These are phyloP conservation scores for Nakazawaea molendinolei DNA, from an alignment of 805 yeast genomes.

Conservation along the genomic window DNA sequence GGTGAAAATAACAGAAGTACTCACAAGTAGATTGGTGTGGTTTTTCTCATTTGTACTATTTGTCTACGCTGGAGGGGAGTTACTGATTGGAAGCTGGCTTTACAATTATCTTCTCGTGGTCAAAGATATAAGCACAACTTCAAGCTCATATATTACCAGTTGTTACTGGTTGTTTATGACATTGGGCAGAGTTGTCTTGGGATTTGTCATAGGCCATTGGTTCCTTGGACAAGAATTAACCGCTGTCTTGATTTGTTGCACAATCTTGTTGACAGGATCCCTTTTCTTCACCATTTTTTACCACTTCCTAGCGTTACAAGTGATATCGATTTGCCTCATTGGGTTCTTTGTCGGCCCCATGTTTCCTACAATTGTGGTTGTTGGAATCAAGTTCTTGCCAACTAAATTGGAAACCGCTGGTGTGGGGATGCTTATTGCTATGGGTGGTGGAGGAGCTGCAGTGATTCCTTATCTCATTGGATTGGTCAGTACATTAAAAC, in stretches of 20 bases:
- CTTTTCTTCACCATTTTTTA: slow-evolving; percentile 26
- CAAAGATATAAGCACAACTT: slow-evolving; percentile 27
- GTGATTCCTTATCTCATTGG: slow-evolving; percentile 65
- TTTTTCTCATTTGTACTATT: slow-evolving; percentile 36
- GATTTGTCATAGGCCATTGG: slow-evolving; percentile 41
- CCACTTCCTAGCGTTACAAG: slow-evolving; percentile 20
- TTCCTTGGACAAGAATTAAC: slow-evolving; percentile 29
- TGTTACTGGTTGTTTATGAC: slow-evolving; percentile 47
- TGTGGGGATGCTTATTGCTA: slow-evolving; percentile 67
- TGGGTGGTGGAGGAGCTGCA: slow-evolving; percentile 85
- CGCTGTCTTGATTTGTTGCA: slow-evolving; percentile 36
- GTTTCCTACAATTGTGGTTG: slow-evolving; percentile 63
- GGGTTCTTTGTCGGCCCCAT: slow-evolving; percentile 49
- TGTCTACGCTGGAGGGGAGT: slow-evolving; percentile 45
- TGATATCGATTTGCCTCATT: slow-evolving; percentile 30
- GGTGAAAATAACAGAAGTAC: slow-evolving; percentile 15
- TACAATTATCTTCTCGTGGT: slow-evolving; percentile 39
- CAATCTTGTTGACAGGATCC: slow-evolving; percentile 26
- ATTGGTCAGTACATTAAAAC: slow-evolving; percentile 24
- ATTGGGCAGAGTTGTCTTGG: slow-evolving; percentile 38
- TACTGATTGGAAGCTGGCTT: slow-evolving; percentile 48
- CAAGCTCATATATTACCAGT: slow-evolving; percentile 42
- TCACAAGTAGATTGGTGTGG: slow-evolving; percentile 32
- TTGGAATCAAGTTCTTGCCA: slow-evolving; percentile 59
- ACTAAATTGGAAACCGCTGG: slow-evolving; percentile 53